Conservation (phyloP, 257 asterid genomes). For the Apocynum venetum region DNA sequence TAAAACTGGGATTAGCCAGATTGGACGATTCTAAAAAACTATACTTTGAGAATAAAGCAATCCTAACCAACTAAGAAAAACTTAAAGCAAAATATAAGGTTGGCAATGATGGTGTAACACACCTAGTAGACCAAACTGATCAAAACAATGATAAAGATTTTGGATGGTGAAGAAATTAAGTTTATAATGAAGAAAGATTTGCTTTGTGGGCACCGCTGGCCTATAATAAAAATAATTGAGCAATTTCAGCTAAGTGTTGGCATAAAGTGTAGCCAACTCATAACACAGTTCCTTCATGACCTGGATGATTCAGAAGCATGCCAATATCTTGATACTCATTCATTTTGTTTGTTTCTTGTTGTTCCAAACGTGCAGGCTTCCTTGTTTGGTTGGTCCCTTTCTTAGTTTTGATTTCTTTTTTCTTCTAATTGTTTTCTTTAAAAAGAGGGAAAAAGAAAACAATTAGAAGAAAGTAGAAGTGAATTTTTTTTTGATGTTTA, state of each 20-base stretch:
- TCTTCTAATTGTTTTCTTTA: not conserved
- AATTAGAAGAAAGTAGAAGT: too few relatives aligned
- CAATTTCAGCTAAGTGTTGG: not conserved
- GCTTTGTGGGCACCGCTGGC: not conserved
- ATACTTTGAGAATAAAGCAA: not conserved
- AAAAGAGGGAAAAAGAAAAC: too few relatives aligned
- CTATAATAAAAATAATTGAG: not conserved
- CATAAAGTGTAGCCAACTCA: not conserved
- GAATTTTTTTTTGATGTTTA: too few relatives aligned
- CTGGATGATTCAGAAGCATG: too few relatives aligned
- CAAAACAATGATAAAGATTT: not conserved
- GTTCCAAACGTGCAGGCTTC: not conserved
- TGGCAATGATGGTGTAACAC: constrained; percentile 5
- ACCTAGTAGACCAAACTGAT: not conserved
- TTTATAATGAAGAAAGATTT: not conserved
- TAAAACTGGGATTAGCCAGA: not conserved
- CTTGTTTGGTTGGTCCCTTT: too few relatives aligned
- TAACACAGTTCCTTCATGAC: not conserved
- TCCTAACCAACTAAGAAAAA: not conserved
- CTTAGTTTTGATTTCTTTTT: too few relatives aligned
- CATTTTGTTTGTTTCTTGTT: not conserved
- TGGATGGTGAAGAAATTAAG: too few relatives aligned
- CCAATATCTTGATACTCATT: too few relatives aligned
- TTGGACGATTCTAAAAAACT: too few relatives aligned
- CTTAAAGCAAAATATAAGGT: not conserved